These are phyloP conservation scores for Blastomyces gilchristii DNA, from an alignment of 2,329 filamentous ascomycete species.

Conservation along the genomic window DNA sequence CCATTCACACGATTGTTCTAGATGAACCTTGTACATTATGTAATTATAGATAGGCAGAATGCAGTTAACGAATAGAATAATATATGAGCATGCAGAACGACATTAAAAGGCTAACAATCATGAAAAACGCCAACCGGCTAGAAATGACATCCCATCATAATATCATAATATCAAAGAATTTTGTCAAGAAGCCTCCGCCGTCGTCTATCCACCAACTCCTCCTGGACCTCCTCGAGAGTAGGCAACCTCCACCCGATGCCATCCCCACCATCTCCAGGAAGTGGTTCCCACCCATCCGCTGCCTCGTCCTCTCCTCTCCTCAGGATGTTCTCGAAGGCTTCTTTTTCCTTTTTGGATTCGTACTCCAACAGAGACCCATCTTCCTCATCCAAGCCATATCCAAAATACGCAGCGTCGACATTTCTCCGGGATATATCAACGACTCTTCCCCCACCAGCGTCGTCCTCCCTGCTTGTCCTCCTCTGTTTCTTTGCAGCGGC, in stretches of 20 bases:
- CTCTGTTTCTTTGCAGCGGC: constrained; percentile 57
- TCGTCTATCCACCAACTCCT: constrained; percentile 79
- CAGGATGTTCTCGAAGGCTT: constrained; percentile 62
- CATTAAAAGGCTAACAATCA: constrained; percentile 4
- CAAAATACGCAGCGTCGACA: constrained; percentile 92
- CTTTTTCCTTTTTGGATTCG: constrained; percentile 72
- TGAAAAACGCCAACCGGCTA: not conserved
- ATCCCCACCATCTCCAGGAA: constrained; percentile 81
- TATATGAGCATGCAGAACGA: not conserved
- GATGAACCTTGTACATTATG: constrained; percentile 3
- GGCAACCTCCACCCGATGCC: constrained; percentile 74
- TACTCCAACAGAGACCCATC: constrained; percentile 70
- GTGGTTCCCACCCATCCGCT: constrained; percentile 65
- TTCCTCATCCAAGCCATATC: constrained; percentile 87
- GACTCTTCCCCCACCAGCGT: constrained; percentile 39
- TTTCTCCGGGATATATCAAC: constrained; percentile 45
- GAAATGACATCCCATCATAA: not conserved
- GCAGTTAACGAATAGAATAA: constrained; percentile 5
- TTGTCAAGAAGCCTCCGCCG: constrained; percentile 77
- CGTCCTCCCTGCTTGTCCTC: constrained; percentile 56
- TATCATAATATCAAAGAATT: constrained; percentile 39
- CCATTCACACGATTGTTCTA: not conserved
- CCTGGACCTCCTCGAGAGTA: constrained; percentile 82
- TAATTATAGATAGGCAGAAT: constrained; percentile 3
- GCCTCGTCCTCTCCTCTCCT: constrained; percentile 45